phyloP scores from a whole-genome alignment of 306 rosid genomes.

The Styphnolobium japonicum region DNA sequence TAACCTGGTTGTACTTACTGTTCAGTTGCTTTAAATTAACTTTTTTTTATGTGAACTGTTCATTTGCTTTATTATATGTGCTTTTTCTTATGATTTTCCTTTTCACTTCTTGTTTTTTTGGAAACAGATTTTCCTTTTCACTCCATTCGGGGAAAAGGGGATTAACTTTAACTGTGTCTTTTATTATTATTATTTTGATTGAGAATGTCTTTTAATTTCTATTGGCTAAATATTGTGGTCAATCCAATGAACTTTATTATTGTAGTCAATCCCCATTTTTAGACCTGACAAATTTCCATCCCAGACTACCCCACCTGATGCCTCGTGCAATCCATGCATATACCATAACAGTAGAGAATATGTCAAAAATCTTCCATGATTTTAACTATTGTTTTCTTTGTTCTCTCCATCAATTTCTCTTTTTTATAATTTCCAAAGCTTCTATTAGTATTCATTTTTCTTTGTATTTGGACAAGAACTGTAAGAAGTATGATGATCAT shows the following conservation, averaged over 20 bases:
- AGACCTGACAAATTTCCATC: background rate
- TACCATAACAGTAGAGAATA: background rate
- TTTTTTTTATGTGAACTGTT: background rate
- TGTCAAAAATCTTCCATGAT: background rate
- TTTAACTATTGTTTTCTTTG: background rate
- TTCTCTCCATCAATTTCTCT: background rate
- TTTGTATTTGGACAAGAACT: background rate
- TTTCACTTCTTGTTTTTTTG: too few species aligned
- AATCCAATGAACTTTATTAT: background rate
- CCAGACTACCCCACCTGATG: background rate
- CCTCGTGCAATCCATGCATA: background rate
- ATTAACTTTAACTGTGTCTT: background rate
- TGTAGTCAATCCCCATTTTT: background rate
- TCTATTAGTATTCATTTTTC: background rate
- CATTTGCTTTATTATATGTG: background rate
- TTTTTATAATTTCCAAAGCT: background rate
- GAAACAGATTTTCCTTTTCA: background rate
- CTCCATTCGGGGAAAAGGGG: background rate
- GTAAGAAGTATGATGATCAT: background rate
- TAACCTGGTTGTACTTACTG: background rate
- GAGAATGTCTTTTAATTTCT: background rate
- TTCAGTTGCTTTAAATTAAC: background rate
- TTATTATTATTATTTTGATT: too few species aligned
- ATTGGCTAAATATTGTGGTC: slow-evolving; percentile 1
- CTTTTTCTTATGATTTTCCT: background rate